Evolutionary conservation across 2,329 filamentous ascomycete species (phyloP), one percentile per base, ranked within the genome.

Genomic region (Thielaviopsis musarum): DNA sequence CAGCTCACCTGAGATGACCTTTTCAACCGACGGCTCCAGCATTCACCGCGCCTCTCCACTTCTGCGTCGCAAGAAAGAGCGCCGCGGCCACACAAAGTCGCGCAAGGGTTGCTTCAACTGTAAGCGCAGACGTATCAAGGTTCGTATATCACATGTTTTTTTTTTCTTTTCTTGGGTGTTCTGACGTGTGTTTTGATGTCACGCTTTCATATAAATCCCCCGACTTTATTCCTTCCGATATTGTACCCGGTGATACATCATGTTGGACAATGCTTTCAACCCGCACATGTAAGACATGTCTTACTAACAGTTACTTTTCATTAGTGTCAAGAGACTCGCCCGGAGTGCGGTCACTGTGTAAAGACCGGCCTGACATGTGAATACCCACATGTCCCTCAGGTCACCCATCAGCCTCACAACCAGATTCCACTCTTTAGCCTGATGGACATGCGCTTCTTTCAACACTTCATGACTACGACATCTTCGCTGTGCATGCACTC

Each of bases 381-480:
- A 66, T 85, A 85, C 67, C 81, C 82, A 4, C 69, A 73, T 7
- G 63, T 69, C 22, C 75, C 77, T 7, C 73, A 73, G 57, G 73
- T 80, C 41, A 72, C 71, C 17, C 77, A 81, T 59, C 63, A 81
- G 76, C 78, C 78, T n/a, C 75, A 77, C 62, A 71, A 77, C 63
- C 78, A 79, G 63, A 74, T 80, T n/a, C 79, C 77, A 2, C 68
- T 82, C 0, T 83, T 83, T 66, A 81, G 74, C 57, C 65, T 82
- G 59, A 77, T 80, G 56, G 83, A 85, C 65, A 84, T 86, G 82
- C 77, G 81, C 45, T 77, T 85, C 67, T 85, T 85, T 64, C 82
- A 85, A 66, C 81, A 85, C 67, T 85, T 85, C 64, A 69, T 85
- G 17, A 70, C 78, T 28, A 73, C 75, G 41, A 83, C 80, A 64